These are phyloP conservation scores for Mortierella sp. DNA, from an alignment of 371 early-diverging fungal genomes.

Conservation along the genomic window DNA sequence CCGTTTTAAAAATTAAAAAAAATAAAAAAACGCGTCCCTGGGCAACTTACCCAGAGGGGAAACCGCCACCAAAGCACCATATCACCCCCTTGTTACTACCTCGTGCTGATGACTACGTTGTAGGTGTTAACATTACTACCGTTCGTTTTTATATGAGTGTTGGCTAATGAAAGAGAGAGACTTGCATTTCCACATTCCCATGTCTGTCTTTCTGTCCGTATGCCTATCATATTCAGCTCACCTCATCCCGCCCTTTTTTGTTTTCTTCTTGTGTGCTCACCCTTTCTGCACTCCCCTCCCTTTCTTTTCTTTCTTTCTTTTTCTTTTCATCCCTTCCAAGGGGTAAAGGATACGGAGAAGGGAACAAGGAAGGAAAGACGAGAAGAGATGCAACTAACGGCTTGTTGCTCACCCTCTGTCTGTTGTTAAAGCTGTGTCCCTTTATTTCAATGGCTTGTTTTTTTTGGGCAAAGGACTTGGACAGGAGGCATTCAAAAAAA, in stretches of 20 bases:
- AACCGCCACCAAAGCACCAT: no score
- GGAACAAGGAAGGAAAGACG: not conserved
- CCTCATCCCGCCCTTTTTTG: not conserved
- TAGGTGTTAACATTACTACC: no score
- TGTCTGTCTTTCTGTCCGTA: not conserved
- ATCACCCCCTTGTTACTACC: no score
- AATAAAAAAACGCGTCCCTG: no score
- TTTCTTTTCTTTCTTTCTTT: not conserved
- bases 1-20: no score
- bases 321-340: constrained; percentile 20
- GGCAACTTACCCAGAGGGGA: no score
- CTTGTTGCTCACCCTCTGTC: constrained; percentile 9
- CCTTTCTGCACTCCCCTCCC: not conserved
- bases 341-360: not conserved
- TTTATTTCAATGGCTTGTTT: constrained; percentile 3
- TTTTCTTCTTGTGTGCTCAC: not conserved
- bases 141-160: no score
- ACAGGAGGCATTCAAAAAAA: not conserved
- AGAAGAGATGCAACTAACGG: constrained; percentile 21
- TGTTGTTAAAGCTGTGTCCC: constrained; percentile 13
- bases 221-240: not conserved
- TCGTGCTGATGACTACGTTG: no score
- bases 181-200: not conserved
- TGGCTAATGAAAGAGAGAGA: no score
- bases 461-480: not conserved